Evolutionary conservation across 2,329 filamentous ascomycete species (phyloP).

Genomic region (Stagonosporopsis vannaccii): DNA sequence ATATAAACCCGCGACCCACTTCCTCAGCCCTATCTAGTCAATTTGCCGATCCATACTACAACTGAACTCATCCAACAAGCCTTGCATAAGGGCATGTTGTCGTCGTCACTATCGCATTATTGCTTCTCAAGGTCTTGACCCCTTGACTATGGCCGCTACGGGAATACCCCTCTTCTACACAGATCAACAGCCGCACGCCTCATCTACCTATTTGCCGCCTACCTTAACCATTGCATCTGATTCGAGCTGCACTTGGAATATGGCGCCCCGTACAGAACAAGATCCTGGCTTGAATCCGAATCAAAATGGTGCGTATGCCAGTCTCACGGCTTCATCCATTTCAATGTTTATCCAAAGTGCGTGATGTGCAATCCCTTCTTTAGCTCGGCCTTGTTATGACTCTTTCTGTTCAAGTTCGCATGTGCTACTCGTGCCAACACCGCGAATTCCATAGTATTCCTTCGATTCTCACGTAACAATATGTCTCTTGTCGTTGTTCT

Average conservation of each 20-base stretch:
- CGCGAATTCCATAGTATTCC: neutral
- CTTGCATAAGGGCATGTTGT: constrained; percentile 14
- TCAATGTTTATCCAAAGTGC: neutral
- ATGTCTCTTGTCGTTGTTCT: neutral
- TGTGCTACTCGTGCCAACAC: neutral
- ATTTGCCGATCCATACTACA: constrained; percentile 21
- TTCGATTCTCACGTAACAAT: neutral
- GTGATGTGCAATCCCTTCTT: neutral
- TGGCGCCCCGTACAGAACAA: constrained; percentile 29
- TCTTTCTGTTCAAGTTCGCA: neutral
- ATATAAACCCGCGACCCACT: constrained; percentile 27
- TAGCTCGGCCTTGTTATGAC: neutral
- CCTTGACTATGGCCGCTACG: constrained; percentile 32
- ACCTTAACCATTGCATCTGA: constrained; percentile 30
- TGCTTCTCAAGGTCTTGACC: constrained; percentile 12
- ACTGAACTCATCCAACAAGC: constrained; percentile 8
- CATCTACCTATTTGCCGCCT: constrained; percentile 31
- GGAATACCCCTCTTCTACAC: constrained; percentile 34
- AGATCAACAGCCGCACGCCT: constrained; percentile 26
- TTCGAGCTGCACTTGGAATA: constrained; percentile 32
- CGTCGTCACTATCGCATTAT: constrained; percentile 15
- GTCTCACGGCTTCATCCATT: constrained; percentile 8
- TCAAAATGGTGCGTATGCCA: constrained; percentile 31
- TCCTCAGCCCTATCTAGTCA: constrained; percentile 31
- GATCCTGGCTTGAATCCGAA: constrained; percentile 6